Conservation (phyloP, 345 rosid genomes). For the Raphanus sativus region DNA sequence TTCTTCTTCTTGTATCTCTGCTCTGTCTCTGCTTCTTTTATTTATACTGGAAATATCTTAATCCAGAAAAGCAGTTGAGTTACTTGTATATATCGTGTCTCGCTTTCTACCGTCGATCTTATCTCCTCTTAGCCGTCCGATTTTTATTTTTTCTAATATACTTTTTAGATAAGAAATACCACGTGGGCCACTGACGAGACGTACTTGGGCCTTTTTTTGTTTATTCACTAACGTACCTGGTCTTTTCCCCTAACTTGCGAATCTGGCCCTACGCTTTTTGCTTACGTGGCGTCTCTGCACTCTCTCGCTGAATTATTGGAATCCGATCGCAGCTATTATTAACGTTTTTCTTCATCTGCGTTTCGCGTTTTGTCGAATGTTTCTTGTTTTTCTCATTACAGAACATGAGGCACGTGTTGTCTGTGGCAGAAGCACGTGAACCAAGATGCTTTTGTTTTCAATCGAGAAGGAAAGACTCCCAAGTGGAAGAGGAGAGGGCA, state of each 20-base stretch:
- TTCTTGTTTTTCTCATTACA: not conserved
- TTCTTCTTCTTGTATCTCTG: too few relatives aligned
- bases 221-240: constrained; percentile 15
- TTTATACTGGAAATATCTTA: constrained; percentile 12
- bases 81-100: constrained; percentile 6
- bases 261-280: constrained; percentile 28
- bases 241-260: not conserved
- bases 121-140: not conserved
- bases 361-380: constrained; percentile 23
- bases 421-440: constrained; percentile 16
- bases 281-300: constrained; percentile 9
- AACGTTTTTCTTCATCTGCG: not conserved
- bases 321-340: not conserved
- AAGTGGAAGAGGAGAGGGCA: constrained; percentile 8
- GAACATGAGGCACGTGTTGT: constrained; percentile 12
- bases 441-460: constrained; percentile 20
- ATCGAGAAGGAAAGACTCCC: constrained; percentile 19
- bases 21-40: constrained; percentile 8
- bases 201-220: constrained; percentile 1
- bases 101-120: not conserved
- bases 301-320: not conserved
- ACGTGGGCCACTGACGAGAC: constrained; percentile 18
- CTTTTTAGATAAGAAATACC: constrained; percentile 13
- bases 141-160: not conserved
- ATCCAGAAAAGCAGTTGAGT: constrained; percentile 32